A percentile compares a stretch with the other conserved stretches of the same genome.
phyloP scores from a whole-genome alignment of 495 filamentous ascomycete species.

The Parathielavia hyrcaniae region DNA sequence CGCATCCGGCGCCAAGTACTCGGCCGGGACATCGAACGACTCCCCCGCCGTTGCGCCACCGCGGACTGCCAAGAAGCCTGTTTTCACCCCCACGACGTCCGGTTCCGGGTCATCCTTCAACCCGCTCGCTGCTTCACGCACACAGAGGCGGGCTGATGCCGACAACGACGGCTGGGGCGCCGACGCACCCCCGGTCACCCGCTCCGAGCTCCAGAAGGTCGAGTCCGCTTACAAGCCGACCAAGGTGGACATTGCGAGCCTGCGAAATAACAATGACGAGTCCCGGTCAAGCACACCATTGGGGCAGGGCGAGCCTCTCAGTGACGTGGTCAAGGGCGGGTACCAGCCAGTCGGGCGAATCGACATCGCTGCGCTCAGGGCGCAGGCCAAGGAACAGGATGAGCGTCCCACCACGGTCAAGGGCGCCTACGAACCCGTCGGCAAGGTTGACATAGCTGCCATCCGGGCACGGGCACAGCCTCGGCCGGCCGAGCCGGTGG shows the following conservation, averaged over 20 bases:
- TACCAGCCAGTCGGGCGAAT: constrained; percentile 95
- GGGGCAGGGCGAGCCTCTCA: constrained; percentile 35
- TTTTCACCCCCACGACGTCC: constrained; percentile 74
- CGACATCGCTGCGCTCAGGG: constrained; percentile 81
- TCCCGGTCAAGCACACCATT: constrained; percentile 46
- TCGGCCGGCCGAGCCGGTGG: constrained; percentile 41
- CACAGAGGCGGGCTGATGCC: constrained; percentile 40
- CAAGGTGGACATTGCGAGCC: constrained; percentile 78
- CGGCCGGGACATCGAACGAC: constrained; percentile 51
- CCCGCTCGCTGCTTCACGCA: constrained; percentile 51
- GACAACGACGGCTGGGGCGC: constrained; percentile 84
- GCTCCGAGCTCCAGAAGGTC: constrained; percentile 88
- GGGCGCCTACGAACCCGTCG: constrained; percentile 87
- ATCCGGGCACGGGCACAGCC: constrained; percentile 76
- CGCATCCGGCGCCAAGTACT: constrained; percentile 92
- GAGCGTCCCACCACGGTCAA: constrained; percentile 79
- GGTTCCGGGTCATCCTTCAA: constrained; percentile 59
- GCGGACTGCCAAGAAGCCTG: constrained; percentile 78
- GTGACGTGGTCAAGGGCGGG: constrained; percentile 73
- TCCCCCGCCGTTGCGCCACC: constrained; percentile 49
- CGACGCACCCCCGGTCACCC: constrained; percentile 85
- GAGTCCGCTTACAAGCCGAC: constrained; percentile 87
- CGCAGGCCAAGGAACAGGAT: constrained; percentile 63
- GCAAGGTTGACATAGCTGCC: constrained; percentile 93
- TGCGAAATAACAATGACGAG: constrained; percentile 61